Conservation (phyloP, 108 stramenopile species). For the Skeletonema tropicum region DNA sequence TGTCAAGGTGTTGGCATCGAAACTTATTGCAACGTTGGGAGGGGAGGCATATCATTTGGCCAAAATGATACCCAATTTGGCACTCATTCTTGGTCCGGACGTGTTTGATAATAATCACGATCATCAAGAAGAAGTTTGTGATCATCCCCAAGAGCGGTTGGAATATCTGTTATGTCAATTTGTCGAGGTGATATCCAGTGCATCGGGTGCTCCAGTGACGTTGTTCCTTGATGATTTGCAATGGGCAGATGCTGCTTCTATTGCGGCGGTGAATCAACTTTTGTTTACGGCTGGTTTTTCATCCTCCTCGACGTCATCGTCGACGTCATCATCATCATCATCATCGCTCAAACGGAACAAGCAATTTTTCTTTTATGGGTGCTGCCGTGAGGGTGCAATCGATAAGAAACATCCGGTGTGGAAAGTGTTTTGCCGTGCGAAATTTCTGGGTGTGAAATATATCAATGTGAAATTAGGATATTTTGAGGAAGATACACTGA, state of each 20-base stretch:
- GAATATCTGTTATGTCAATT: conserved; percentile 30
- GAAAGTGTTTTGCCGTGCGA: neutral
- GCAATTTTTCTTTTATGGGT: conserved; percentile 19
- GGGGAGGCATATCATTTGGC: conserved; percentile 9
- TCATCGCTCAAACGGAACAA: neutral
- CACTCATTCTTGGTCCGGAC: conserved; percentile 2
- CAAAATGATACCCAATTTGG: conserved; percentile 30
- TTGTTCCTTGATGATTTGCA: conserved; percentile 33
- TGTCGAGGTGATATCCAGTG: conserved; percentile 32
- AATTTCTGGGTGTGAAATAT: neutral
- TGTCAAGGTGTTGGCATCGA: neutral
- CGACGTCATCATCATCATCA: no score
- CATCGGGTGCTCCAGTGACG: conserved; percentile 19
- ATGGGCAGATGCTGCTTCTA: conserved; percentile 16
- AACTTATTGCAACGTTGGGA: neutral
- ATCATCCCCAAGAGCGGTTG: conserved; percentile 27
- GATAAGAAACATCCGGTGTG: conserved; percentile 4
- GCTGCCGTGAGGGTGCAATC: neutral
- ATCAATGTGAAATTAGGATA: conserved; percentile 5
- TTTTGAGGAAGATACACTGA: conserved; percentile 10
- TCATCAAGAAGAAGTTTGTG: conserved; percentile 12
- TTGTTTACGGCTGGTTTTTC: neutral
- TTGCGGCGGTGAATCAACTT: conserved; percentile 14
- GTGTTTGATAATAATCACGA: neutral
- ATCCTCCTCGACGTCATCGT: no score